These are phyloP conservation scores for Talaromyces thailandensis DNA, from an alignment of 495 filamentous ascomycete species.

Conservation along the genomic window DNA sequence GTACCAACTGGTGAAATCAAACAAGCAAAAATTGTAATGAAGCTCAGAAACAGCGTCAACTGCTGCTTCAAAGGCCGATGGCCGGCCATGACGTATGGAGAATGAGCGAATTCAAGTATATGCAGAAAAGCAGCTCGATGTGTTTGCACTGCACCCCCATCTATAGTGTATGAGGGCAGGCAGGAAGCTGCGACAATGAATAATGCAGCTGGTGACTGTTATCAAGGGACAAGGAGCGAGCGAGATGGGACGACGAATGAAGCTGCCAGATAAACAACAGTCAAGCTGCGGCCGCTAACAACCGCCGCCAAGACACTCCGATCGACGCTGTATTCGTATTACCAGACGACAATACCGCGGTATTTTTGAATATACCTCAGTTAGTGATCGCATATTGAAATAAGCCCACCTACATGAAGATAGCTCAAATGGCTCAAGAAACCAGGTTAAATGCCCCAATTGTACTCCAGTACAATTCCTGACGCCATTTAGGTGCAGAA, in stretches of 20 bases:
- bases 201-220: background rate
- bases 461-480: background rate
- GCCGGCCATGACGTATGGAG: slow-evolving; percentile 25
- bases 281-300: background rate
- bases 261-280: slow-evolving; percentile 7
- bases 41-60: slow-evolving; percentile 48
- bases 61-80: slow-evolving; percentile 39
- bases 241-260: background rate
- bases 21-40: slow-evolving; percentile 31
- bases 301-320: background rate
- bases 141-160: slow-evolving; percentile 3
- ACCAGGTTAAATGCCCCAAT: background rate
- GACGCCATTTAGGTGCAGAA: background rate
- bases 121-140: background rate
- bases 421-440: background rate
- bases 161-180: background rate
- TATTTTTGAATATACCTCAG: background rate
- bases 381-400: background rate
- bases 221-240: background rate
- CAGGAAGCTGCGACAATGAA: slow-evolving; percentile 1
- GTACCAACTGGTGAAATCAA: slow-evolving; percentile 44
- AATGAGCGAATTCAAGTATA: slow-evolving; percentile 19
- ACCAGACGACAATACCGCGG: background rate
- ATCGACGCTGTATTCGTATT: background rate
- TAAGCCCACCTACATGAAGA: background rate